These are phyloP conservation scores for Calonectria hongkongensis DNA, from an alignment of 2,329 filamentous ascomycete species.

Conservation along the genomic window DNA sequence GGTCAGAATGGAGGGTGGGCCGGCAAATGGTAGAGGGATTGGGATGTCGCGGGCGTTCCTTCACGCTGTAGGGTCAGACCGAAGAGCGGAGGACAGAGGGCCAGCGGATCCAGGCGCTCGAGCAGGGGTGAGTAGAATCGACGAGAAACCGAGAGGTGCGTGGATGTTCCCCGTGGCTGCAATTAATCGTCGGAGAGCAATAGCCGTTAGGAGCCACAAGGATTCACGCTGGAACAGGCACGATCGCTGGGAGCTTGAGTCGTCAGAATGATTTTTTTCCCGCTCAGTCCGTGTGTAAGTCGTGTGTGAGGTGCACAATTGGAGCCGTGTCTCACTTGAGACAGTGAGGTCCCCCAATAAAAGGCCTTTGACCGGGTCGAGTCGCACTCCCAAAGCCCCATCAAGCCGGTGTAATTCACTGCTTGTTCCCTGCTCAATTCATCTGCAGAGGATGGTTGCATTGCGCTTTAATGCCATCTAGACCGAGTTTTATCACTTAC, in stretches of 20 bases:
- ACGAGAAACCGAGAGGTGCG: slow-evolving; percentile 8
- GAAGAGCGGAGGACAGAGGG: not conserved
- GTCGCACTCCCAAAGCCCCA: slow-evolving; percentile 24
- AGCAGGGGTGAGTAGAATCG: slow-evolving; percentile 25
- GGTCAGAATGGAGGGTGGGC: slow-evolving; percentile 17
- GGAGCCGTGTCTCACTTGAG: slow-evolving; percentile 30
- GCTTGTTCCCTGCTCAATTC: slow-evolving; percentile 29
- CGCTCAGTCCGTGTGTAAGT: slow-evolving; percentile 23
- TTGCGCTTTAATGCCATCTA: slow-evolving; percentile 19
- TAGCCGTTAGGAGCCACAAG: slow-evolving; percentile 7
- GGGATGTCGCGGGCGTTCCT: slow-evolving; percentile 18
- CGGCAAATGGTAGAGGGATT: slow-evolving; percentile 17
- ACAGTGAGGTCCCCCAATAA: slow-evolving; percentile 11
- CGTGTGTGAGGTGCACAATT: slow-evolving; percentile 22
- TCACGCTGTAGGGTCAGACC: not conserved
- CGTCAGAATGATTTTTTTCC: not conserved
- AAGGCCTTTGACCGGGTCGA: slow-evolving; percentile 18
- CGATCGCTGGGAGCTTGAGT: slow-evolving; percentile 7
- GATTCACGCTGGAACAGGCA: slow-evolving; percentile 12
- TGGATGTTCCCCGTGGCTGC: slow-evolving; percentile 18
- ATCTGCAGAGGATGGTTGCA: slow-evolving; percentile 38
- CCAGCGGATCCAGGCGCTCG: slow-evolving; percentile 1
- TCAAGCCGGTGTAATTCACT: slow-evolving; percentile 14
- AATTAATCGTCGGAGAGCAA: slow-evolving; percentile 24
- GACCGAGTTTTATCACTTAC: slow-evolving; percentile 19